phyloP scores from a whole-genome alignment of 2,329 filamentous ascomycete species.

The Claviceps monticola region DNA sequence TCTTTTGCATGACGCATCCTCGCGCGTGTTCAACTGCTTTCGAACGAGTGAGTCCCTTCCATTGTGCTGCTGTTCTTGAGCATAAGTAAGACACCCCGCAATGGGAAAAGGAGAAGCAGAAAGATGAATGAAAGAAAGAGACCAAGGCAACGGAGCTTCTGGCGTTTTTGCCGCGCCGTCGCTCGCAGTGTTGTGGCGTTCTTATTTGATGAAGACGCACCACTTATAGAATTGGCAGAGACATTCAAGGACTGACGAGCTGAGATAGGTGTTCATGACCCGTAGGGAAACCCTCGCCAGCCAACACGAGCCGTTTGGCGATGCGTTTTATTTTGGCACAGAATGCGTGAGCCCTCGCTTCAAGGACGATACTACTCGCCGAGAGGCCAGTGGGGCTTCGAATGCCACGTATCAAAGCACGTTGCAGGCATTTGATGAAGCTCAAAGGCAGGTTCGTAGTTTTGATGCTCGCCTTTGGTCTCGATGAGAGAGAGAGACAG shows the following conservation, averaged over 20 bases:
- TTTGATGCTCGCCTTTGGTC: too few species aligned
- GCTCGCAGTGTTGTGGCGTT: too few species aligned
- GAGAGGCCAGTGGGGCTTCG: constrained; percentile 50
- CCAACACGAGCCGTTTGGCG: constrained; percentile 91
- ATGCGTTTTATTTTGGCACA: constrained; percentile 91
- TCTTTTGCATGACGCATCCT: constrained; percentile 90
- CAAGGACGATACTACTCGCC: constrained; percentile 46
- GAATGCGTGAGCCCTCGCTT: constrained; percentile 75
- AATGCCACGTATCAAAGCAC: constrained; percentile 63
- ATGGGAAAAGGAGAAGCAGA: too few species aligned
- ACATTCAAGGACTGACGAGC: neutral
- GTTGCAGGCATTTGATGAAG: constrained; percentile 59
- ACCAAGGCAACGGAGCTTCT: too few species aligned
- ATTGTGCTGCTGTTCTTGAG: neutral
- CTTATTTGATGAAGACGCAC: too few species aligned
- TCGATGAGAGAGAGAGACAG: too few species aligned
- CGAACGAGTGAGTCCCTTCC: constrained; percentile 55
- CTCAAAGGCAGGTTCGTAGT: constrained; percentile 55
- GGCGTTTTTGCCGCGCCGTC: too few species aligned
- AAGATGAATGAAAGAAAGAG: neutral
- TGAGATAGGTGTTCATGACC: constrained; percentile 81
- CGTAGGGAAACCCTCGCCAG: constrained; percentile 67
- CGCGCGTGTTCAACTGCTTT: constrained; percentile 94
- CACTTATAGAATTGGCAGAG: neutral
- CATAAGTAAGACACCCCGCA: neutral